Evolutionary conservation across 768 basidiomycete genomes (phyloP).

Genomic region (Auricularia sp.): DNA sequence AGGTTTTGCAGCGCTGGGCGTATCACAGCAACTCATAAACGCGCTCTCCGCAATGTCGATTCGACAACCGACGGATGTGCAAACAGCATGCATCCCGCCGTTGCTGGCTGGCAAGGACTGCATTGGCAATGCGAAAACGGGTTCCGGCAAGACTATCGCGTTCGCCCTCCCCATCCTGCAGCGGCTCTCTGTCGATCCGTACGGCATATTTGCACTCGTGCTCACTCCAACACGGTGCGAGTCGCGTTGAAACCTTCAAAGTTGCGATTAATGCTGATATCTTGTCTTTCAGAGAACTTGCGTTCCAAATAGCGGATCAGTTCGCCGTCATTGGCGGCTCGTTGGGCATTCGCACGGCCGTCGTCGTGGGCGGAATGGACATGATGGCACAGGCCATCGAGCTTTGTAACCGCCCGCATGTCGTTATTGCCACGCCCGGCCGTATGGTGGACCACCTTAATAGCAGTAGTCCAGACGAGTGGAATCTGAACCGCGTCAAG

Average conservation of each 20-base stretch:
- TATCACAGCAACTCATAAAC: conserved; percentile 47
- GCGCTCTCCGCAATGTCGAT: conserved; percentile 82
- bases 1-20: conserved; percentile 48
- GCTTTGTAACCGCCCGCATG: conserved; percentile 75
- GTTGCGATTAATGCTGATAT: background rate
- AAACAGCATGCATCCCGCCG: conserved; percentile 81
- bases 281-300: conserved; percentile 63
- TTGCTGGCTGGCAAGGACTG: conserved; percentile 89
- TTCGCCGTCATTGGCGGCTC: conserved; percentile 83
- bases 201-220: conserved; percentile 87
- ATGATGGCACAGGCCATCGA: conserved; percentile 92
- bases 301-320: conserved; percentile 95
- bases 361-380: conserved; percentile 97
- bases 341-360: conserved; percentile 72
- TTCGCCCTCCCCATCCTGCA: conserved; percentile 95
- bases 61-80: conserved; percentile 73
- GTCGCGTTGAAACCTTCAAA: conserved; percentile 12
- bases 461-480: conserved; percentile 61
- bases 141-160: conserved; percentile 95
- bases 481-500: conserved; percentile 76
- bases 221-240: conserved; percentile 86
- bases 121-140: conserved; percentile 96
- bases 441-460: conserved; percentile 84
- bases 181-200: conserved; percentile 77
- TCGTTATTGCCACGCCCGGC: conserved; percentile 93